Evolutionary conservation across 2,329 filamentous ascomycete species (phyloP), one percentile per base, ranked within the genome.

Genomic region (Dactylellina haptotyla): DNA sequence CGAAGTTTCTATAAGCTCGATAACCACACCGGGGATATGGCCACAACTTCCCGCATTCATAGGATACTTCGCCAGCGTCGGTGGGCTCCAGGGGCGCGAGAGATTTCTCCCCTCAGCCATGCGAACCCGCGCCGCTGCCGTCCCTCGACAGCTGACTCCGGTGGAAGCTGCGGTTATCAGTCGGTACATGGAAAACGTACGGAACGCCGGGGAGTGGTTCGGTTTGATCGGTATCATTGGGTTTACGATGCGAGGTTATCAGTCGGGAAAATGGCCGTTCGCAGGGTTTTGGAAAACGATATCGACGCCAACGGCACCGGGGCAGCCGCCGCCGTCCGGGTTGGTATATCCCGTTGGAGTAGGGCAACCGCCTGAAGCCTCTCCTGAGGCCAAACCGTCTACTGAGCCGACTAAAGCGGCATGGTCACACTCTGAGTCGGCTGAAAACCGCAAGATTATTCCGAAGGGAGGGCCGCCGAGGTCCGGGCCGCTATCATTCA

Each of bases 131-230:
- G 45, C 37, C 30, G n/a, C 51, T 8, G 9, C 26, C 14, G 16
- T 56, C 20, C 37, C 37, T 14, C 46, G 69, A 48, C 54, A 53
- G 39, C 41, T 73, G 5, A 66, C 69, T 1, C 69, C 56, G 9
- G 61, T 65, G 20, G 69, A 73, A 61, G 39, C 41, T 2, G 69
- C 69, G 14, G 48, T 73, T 12, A 25, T 73, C 2, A 43, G 6
- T 9, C 61, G 69, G 4, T 73, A 73, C 48, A 59, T 32, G 28
- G n/a, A 54, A 39, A 66, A 66, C 28, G 51, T 73, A 12, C 54
- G 51, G 30, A 56, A 57, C n/a, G 69, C 54, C 5, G 20, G 46
- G 3, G 69, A 73, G 16, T 73, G 63, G 37, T 18, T 46, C 3
- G 61, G 69, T 5, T 28, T 73, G 9, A 8, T 61, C 20, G 69